Percentiles rank a stretch among this genome's conserved stretches.
phyloP scores from a whole-genome alignment of 2,329 filamentous ascomycete genomes.

The Thyridium curvatum region DNA sequence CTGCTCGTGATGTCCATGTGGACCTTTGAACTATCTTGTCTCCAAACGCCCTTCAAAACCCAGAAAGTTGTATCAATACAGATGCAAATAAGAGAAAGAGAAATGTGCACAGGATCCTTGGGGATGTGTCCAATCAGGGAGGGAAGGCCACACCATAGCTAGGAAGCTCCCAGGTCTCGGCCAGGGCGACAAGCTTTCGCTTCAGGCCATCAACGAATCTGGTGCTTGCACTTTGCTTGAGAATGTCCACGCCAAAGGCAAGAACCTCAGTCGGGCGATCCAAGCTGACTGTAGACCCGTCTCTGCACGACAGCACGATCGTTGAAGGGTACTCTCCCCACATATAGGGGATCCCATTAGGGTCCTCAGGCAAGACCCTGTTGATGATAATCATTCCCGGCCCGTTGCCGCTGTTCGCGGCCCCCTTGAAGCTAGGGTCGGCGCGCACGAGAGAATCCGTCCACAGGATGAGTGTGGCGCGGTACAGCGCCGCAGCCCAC shows the following conservation, averaged over 20 bases:
- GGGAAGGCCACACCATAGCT: no score
- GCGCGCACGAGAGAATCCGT: slow-evolving; percentile 49
- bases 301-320: slow-evolving; percentile 24
- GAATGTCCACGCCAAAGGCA: slow-evolving; percentile 29
- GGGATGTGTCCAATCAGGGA: no score
- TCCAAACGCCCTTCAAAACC: no score
- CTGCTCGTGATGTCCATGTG: no score
- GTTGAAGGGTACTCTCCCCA: slow-evolving; percentile 22
- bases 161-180: slow-evolving; percentile 31
- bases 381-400: slow-evolving; percentile 26
- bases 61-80: no score
- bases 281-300: slow-evolving; percentile 25
- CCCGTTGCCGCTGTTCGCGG: not conserved
- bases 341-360: slow-evolving; percentile 26
- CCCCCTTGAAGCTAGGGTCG: slow-evolving; percentile 29
- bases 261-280: slow-evolving; percentile 32
- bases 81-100: no score
- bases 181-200: slow-evolving; percentile 33
- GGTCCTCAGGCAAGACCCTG: slow-evolving; percentile 31
- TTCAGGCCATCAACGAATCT: slow-evolving; percentile 38
- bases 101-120: no score
- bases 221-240: slow-evolving; percentile 32
- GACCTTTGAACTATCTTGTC: no score
- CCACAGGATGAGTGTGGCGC: slow-evolving; percentile 59
- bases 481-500: slow-evolving; percentile 67